Evolutionary conservation across 2,329 filamentous ascomycete genomes (phyloP).

Genomic region (Fonsecaea pedrosoi): DNA sequence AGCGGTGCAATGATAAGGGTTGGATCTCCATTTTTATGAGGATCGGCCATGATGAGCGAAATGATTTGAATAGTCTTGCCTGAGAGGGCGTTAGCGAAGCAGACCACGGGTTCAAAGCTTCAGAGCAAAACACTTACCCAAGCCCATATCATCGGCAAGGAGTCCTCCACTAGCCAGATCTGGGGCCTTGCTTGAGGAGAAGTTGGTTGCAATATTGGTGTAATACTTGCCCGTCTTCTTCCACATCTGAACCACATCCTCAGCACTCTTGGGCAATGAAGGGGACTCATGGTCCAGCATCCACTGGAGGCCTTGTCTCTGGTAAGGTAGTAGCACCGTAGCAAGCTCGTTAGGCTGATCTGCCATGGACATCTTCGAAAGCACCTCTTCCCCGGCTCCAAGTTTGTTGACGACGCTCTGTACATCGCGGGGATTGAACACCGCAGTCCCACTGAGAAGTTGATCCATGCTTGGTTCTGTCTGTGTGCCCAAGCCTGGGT

Average conservation of each 20-base stretch:
- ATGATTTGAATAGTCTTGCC: constrained; percentile 76
- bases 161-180: constrained; percentile 79
- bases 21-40: constrained; percentile 41
- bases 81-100: constrained; percentile 9
- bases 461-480: constrained; percentile 59
- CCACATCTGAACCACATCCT: constrained; percentile 78
- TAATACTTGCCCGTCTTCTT: constrained; percentile 62
- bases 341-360: constrained; percentile 69
- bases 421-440: constrained; percentile 69
- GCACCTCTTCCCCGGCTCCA: constrained; percentile 71
- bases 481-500: constrained; percentile 31
- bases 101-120: background rate
- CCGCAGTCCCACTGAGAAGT: constrained; percentile 62
- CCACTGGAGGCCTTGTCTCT: constrained; percentile 80
- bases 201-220: constrained; percentile 75
- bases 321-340: constrained; percentile 77
- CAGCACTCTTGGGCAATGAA: constrained; percentile 65
- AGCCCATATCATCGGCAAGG: constrained; percentile 89
- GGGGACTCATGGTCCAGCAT: constrained; percentile 78
- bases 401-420: constrained; percentile 72
- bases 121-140: constrained; percentile 68
- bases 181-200: constrained; percentile 64
- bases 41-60: constrained; percentile 72
- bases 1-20: constrained; percentile 84
- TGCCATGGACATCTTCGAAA: constrained; percentile 75